Evolutionary conservation across 2,329 filamentous ascomycete genomes (phyloP).

Genomic region (Onygenales sp.): DNA sequence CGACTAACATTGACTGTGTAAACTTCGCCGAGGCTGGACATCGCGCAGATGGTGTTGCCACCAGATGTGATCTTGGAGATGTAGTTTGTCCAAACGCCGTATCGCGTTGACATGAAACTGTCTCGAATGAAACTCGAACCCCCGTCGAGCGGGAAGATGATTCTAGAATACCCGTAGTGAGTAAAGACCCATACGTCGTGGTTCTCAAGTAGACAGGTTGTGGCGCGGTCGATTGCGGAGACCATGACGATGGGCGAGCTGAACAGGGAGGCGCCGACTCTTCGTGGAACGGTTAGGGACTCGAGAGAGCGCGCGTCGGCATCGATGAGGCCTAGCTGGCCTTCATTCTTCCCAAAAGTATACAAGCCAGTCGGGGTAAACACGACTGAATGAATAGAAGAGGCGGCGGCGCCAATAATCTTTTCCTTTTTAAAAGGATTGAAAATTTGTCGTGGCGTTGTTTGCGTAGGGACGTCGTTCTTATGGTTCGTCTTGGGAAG

Average conservation of each 20-base stretch:
- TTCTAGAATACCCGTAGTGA: constrained; percentile 88
- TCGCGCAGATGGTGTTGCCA: constrained; percentile 82
- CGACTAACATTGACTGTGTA: constrained; percentile 73
- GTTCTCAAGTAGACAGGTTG: constrained; percentile 73
- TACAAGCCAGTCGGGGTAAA: constrained; percentile 74
- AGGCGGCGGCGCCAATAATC: constrained; percentile 76
- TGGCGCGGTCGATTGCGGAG: constrained; percentile 83
- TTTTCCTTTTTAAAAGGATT: constrained; percentile 80
- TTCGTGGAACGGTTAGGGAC: constrained; percentile 70
- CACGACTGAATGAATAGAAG: constrained; percentile 81
- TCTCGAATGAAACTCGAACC: constrained; percentile 59
- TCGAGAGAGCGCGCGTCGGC: constrained; percentile 88
- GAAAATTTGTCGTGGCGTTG: constrained; percentile 77
- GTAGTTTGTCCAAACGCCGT: constrained; percentile 55
- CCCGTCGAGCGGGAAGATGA: constrained; percentile 70
- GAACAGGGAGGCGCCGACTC: constrained; percentile 78
- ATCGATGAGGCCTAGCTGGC: constrained; percentile 87
- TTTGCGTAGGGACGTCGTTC: constrained; percentile 77
- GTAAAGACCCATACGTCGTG: constrained; percentile 89
- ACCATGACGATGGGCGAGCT: constrained; percentile 64
- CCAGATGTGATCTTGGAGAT: constrained; percentile 72
- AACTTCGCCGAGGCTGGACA: constrained; percentile 75
- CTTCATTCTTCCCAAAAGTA: constrained; percentile 91
- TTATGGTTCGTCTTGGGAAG: constrained; percentile 54
- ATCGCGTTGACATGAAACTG: constrained; percentile 55